Conservation (phyloP, 495 filamentous ascomycete genomes). For the Aspergillus haitiensis region DNA sequence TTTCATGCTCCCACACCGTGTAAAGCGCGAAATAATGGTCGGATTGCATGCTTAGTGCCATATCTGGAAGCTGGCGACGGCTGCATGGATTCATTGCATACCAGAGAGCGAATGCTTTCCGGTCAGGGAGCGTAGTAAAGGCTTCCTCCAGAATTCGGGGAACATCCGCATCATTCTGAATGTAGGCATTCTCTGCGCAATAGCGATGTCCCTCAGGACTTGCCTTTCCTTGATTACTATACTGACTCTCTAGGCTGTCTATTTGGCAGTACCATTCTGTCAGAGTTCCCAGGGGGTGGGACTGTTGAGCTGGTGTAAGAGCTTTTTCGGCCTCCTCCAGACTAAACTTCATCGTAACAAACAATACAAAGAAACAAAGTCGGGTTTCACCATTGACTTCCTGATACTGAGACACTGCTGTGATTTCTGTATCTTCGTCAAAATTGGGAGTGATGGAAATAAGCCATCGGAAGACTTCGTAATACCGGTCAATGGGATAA, state of each 20-base stretch:
- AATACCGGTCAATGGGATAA: slow-evolving; percentile 42
- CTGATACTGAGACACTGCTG: slow-evolving; percentile 36
- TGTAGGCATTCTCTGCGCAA: slow-evolving; percentile 51
- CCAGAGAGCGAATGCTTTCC: slow-evolving; percentile 46
- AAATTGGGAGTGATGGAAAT: slow-evolving; percentile 36
- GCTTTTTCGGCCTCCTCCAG: slow-evolving; percentile 33
- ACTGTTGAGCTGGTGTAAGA: slow-evolving; percentile 36
- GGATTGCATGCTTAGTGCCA: slow-evolving; percentile 53
- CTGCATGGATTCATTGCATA: slow-evolving; percentile 50
- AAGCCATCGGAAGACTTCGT: slow-evolving; percentile 45
- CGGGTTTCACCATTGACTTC: slow-evolving; percentile 23
- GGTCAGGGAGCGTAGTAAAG: slow-evolving; percentile 44
- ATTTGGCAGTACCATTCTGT: slow-evolving; percentile 34
- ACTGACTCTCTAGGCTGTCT: slow-evolving; percentile 43
- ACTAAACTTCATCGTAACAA: slow-evolving; percentile 43
- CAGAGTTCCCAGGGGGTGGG: slow-evolving; percentile 33
- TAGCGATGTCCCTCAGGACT: slow-evolving; percentile 49
- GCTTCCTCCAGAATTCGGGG: slow-evolving; percentile 41
- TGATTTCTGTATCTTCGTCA: slow-evolving; percentile 45
- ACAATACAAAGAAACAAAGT: slow-evolving; percentile 37
- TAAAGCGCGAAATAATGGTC: slow-evolving; percentile 58
- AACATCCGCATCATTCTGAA: slow-evolving; percentile 45
- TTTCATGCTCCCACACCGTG: slow-evolving; percentile 47
- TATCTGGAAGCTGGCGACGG: slow-evolving; percentile 38
- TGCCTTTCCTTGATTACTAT: slow-evolving; percentile 37